A percentile compares a stretch with the other conserved stretches of the same genome.
Evolutionary conservation across 345 rosid species (phyloP).

Genomic region (Dimocarpus longan): DNA sequence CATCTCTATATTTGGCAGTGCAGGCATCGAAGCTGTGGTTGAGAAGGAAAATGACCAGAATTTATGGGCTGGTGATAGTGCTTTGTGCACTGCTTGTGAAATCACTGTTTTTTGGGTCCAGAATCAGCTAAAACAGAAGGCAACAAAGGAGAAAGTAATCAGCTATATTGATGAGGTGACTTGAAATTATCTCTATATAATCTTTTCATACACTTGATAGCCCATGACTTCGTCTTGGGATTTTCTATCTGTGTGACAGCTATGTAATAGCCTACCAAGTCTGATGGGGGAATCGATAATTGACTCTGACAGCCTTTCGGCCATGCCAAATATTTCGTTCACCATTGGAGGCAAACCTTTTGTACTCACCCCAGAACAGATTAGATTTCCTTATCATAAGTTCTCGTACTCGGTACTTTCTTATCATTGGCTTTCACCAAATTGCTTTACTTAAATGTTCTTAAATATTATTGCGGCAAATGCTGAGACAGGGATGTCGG

Average conservation of each 20-base stretch:
- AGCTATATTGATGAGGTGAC: constrained; percentile 57
- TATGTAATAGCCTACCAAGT: constrained; percentile 72
- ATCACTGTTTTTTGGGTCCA: constrained; percentile 72
- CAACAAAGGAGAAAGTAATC: constrained; percentile 57
- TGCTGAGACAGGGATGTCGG: not conserved
- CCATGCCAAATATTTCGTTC: constrained; percentile 64
- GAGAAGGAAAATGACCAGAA: constrained; percentile 36
- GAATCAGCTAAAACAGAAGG: constrained; percentile 58
- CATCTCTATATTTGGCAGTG: constrained; percentile 32
- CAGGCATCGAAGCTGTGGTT: constrained; percentile 42
- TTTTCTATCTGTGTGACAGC: constrained; percentile 33
- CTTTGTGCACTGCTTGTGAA: constrained; percentile 57
- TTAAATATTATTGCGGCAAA: not conserved
- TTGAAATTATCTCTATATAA: not conserved
- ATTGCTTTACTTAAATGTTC: not conserved
- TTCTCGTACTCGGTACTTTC: not conserved
- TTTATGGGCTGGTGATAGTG: constrained; percentile 32
- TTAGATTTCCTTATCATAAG: constrained; percentile 18
- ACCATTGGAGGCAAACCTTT: constrained; percentile 64
- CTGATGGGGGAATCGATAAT: constrained; percentile 63
- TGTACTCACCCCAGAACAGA: constrained; percentile 72
- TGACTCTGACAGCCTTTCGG: constrained; percentile 47
- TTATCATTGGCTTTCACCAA: not conserved
- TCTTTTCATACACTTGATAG: not conserved
- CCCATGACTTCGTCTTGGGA: not conserved